Evolutionary conservation across 768 basidiomycete species (phyloP).

Genomic region (Mycena filopes): DNA sequence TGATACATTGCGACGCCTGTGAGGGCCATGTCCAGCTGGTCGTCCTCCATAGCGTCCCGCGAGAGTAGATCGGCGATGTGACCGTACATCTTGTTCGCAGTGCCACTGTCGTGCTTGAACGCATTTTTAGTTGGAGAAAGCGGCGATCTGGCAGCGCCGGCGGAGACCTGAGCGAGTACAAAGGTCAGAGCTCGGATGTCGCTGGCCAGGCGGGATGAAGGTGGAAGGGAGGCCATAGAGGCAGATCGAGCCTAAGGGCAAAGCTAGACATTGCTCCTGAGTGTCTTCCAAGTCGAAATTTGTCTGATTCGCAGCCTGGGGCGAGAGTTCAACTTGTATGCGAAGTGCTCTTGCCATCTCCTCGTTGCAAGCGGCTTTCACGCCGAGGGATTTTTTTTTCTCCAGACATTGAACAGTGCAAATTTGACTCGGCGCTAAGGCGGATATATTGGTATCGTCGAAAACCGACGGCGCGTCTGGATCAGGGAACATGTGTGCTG

Average conservation of each 20-base stretch:
- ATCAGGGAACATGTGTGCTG: too few species aligned
- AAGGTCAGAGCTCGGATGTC: constrained; percentile 17
- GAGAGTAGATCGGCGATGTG: constrained; percentile 19
- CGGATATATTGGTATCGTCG: too few species aligned
- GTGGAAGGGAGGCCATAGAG: constrained; percentile 2
- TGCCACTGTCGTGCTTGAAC: neutral
- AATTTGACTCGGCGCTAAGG: too few species aligned
- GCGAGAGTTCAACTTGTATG: too few species aligned
- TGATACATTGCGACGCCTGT: neutral
- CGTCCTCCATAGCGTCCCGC: constrained; percentile 8
- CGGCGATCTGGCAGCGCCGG: neutral
- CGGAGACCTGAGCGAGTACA: constrained; percentile 5
- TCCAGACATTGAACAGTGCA: too few species aligned
- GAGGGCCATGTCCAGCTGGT: constrained; percentile 1
- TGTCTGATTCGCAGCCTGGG: too few species aligned
- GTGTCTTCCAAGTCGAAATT: neutral
- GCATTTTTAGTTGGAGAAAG: neutral
- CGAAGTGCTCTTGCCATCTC: too few species aligned
- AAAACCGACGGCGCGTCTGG: too few species aligned
- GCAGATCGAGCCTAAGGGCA: neutral
- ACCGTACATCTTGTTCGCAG: neutral
- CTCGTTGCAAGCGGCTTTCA: too few species aligned
- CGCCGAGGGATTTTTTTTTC: too few species aligned
- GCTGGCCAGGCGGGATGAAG: neutral
- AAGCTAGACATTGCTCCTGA: constrained; percentile 3